A percentile compares a stretch with the other conserved stretches of the same genome.
Evolutionary conservation across 2,329 filamentous ascomycete genomes (phyloP).

Genomic region (Neopestalotiopsis clavispora): DNA sequence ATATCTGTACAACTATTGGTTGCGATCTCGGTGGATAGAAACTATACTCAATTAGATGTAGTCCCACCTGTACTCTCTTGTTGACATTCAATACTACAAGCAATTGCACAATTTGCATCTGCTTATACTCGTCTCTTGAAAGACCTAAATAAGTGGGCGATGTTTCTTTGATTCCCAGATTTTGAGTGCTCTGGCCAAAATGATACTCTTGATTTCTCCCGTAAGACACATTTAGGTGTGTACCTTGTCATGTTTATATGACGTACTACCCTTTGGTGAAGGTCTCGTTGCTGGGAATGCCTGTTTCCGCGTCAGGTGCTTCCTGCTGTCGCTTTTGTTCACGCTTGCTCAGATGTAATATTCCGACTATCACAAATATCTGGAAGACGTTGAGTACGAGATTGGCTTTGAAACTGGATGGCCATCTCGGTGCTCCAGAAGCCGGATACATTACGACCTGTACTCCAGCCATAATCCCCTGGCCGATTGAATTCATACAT

Average conservation of each 20-base stretch:
- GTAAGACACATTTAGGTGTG: too few species aligned
- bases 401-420: constrained; percentile 37
- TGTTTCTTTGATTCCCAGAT: too few species aligned
- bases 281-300: too few species aligned
- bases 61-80: neutral
- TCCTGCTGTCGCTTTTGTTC: constrained; percentile 8
- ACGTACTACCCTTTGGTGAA: too few species aligned
- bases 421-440: constrained; percentile 38
- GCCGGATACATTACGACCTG: constrained; percentile 45
- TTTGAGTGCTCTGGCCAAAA: too few species aligned
- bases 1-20: constrained; percentile 9
- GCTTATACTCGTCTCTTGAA: too few species aligned
- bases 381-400: constrained; percentile 32
- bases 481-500: constrained; percentile 48
- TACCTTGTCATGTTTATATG: too few species aligned
- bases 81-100: neutral
- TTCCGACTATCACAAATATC: constrained; percentile 32
- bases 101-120: neutral
- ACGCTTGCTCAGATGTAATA: constrained; percentile 25
- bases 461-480: constrained; percentile 44
- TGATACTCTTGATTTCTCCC: too few species aligned
- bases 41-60: neutral
- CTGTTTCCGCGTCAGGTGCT: neutral
- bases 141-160: too few species aligned
- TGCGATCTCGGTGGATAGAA: constrained; percentile 14